Conservation (phyloP, 768 basidiomycete genomes). For the Boletus vermiculosoides region DNA sequence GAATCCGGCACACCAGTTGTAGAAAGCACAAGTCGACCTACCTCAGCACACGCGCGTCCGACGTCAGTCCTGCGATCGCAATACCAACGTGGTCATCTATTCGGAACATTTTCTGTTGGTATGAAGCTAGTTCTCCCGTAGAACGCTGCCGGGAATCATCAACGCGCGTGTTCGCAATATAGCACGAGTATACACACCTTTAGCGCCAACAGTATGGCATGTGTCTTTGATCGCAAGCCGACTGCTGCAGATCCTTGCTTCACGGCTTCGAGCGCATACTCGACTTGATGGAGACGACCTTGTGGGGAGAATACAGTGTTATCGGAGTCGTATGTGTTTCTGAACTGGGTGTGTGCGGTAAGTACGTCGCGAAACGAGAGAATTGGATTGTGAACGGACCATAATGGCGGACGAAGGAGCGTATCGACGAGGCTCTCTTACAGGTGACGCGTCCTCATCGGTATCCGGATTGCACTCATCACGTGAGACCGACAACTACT, state of each 20-base stretch:
- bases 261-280: constrained; percentile 98
- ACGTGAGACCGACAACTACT: constrained; percentile 23
- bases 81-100: constrained; percentile 99
- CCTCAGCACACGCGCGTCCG: constrained; percentile 97
- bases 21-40: constrained; percentile 28
- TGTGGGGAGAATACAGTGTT: constrained; percentile 97
- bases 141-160: constrained; percentile 65
- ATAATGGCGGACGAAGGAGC: constrained; percentile 23
- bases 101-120: constrained; percentile 99
- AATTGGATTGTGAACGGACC: constrained; percentile 24
- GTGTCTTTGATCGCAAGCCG: constrained; percentile 92
- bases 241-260: constrained; percentile 99
- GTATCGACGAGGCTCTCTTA: constrained; percentile 7
- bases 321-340: constrained; percentile 98
- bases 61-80: constrained; percentile 97
- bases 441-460: constrained; percentile 36
- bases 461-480: constrained; percentile 16
- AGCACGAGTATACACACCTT: constrained; percentile 56
- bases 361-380: not conserved
- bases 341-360: constrained; percentile 52
- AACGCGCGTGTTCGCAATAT: not conserved
- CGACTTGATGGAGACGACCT: constrained; percentile 95
- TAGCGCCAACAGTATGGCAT: constrained; percentile 86
- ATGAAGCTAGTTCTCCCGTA: constrained; percentile 96
- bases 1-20: not conserved